A percentile compares a stretch with the other conserved stretches of the same genome.
Evolutionary conservation across 768 basidiomycete species (phyloP).

Genomic region (Candolleomyces eurysporus): DNA sequence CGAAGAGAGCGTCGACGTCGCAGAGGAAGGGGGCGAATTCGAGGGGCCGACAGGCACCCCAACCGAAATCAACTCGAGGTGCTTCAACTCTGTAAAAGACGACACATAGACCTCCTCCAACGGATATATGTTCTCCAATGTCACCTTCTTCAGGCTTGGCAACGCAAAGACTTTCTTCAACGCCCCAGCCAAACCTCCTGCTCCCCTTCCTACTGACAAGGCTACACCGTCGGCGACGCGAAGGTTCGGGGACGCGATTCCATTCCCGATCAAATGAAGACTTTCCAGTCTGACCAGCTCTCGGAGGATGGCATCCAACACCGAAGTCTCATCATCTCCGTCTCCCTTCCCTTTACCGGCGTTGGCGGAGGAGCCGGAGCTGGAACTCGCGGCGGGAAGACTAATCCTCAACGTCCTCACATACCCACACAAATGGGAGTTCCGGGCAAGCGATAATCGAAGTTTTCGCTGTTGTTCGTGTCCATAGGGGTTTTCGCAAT

Average conservation of each 20-base stretch:
- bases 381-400: neutral
- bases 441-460: neutral
- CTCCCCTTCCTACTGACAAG: neutral
- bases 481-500: conserved; percentile 10
- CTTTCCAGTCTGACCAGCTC: neutral
- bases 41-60: neutral
- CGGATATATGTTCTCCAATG: conserved; percentile 7
- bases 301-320: neutral
- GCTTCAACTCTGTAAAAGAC: neutral
- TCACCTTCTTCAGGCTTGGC: conserved; percentile 3
- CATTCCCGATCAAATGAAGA: conserved; percentile 6
- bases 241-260: neutral
- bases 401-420: neutral
- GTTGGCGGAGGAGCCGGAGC: too few relatives aligned
- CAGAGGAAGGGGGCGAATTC: neutral
- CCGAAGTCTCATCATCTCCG: neutral
- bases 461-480: conserved; percentile 4
- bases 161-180: conserved; percentile 1
- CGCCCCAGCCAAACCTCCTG: neutral
- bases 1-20: neutral
- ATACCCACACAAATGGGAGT: conserved; percentile 1
- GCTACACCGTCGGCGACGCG: neutral
- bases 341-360: too few relatives aligned
- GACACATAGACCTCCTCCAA: conserved; percentile 1
- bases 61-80: conserved; percentile 5